Evolutionary conservation across 2,329 filamentous ascomycete species (phyloP), one percentile per base, ranked within the genome.

Genomic region (Aspergillus pseudoviridinutans): DNA sequence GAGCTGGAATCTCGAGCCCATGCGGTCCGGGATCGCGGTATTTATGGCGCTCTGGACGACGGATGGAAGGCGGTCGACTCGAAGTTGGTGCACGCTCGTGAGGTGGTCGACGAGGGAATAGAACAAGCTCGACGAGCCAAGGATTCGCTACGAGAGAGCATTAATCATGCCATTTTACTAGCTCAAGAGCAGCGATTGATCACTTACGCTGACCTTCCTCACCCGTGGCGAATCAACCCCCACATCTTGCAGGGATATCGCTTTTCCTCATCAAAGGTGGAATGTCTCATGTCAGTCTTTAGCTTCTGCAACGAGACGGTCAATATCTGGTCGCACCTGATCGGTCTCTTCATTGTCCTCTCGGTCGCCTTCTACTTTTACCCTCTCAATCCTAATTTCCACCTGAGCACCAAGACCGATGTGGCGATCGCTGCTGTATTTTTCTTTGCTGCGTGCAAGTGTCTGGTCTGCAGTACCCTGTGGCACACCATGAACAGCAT

Each of bases 401-500:
- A 85, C 50, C 80, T 91, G 60, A 95, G 91, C 74, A 91, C 90
- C 58, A 95, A 91, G 54, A 85, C 89, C 51, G 94, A 99, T 71
- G 85, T 97, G 58, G 84, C 94, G 69, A 92, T 99, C 61, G 92
- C 93, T 0, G 92, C 90, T 24, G 84, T 95, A 64, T 99, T 99
- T 82, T 97, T 99, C 79, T 90, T 96, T 70, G 94, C 93, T 50
- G 94, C 94, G 49, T 92, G 88, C 80, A 92, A 97, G 75, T 97
- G 93, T 69, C 84, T 99, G 55, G 86, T 93, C 71, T 99, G 94
- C 86, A 95, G 90, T 61, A 93, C 89, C 62, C 87, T 97, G 70
- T 99, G 94, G 94, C 94, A 99, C 78, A 97, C 94, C 27, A 97
- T 99, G 92, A 96, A 93, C 78, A 91, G 91, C 67, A 95, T 97